phyloP scores from a whole-genome alignment of 2,329 filamentous ascomycete species.

The Tolypocladium inflatum region DNA sequence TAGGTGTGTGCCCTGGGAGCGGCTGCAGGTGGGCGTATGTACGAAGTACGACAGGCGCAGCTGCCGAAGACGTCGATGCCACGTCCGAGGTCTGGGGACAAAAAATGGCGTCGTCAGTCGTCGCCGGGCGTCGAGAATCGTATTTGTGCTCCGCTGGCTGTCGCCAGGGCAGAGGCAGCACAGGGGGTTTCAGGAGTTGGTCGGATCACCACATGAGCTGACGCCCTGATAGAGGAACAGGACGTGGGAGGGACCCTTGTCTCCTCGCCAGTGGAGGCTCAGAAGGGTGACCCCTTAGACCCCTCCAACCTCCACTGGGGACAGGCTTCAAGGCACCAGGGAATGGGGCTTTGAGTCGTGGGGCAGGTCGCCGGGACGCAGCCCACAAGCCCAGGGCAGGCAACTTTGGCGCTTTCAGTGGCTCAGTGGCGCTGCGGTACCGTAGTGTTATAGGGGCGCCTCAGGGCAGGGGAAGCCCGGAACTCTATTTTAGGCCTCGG shows the following conservation, averaged over 20 bases:
- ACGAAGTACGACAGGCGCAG: background rate
- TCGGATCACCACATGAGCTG: background rate
- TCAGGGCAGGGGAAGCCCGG: background rate
- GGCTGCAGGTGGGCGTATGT: background rate
- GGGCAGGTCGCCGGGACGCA: background rate
- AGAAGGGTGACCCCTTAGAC: background rate
- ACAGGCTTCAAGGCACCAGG: background rate
- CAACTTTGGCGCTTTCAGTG: background rate
- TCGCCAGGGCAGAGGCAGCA: conserved; percentile 8
- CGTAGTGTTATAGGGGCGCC: background rate
- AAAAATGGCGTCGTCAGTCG: background rate
- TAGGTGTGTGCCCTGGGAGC: background rate
- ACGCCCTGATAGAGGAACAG: background rate
- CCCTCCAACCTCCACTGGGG: background rate
- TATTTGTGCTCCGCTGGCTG: conserved; percentile 4
- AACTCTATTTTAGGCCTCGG: conserved; percentile 1
- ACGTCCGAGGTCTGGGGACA: background rate
- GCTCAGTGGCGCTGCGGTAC: background rate
- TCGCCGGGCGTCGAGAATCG: background rate
- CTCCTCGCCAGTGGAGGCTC: background rate
- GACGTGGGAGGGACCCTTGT: background rate
- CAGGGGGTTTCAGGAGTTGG: conserved; percentile 6
- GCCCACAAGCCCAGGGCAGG: background rate
- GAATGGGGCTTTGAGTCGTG: background rate
- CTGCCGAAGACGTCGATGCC: background rate